phyloP scores from a whole-genome alignment of 1,284 basidiomycete genomes.

The Chalciporus sp. region DNA sequence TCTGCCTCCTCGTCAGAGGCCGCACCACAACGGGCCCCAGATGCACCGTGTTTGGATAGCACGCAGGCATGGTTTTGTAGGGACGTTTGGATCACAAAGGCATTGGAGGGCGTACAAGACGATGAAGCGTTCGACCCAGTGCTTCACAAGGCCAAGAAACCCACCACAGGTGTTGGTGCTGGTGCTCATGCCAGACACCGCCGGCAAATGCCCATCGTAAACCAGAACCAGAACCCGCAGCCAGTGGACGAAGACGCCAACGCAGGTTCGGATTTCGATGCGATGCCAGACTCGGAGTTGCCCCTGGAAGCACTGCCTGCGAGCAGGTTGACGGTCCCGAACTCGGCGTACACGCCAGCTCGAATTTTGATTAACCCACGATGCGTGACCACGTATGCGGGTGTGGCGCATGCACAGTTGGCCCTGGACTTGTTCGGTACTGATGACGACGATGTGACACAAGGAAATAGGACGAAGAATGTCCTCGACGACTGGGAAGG shows the following conservation, averaged over 20 bases:
- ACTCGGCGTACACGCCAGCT: conserved; percentile 83
- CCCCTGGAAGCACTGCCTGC: conserved; percentile 43
- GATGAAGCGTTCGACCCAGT: conserved; percentile 43
- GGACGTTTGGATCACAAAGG: conserved; percentile 88
- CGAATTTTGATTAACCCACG: conserved; percentile 92
- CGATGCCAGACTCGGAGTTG: conserved; percentile 72
- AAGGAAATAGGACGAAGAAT: conserved; percentile 65
- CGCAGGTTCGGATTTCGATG: conserved; percentile 86
- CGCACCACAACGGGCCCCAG: conserved; percentile 62
- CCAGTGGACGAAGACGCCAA: conserved; percentile 71
- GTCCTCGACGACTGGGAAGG: conserved; percentile 91
- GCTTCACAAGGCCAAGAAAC: conserved; percentile 32
- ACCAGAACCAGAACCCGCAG: conserved; percentile 16
- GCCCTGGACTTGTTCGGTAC: conserved; percentile 87
- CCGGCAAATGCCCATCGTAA: conserved; percentile 25
- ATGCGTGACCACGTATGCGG: conserved; percentile 95
- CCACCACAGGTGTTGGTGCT: conserved; percentile 34
- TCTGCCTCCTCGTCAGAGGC: conserved; percentile 58
- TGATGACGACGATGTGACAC: conserved; percentile 58
- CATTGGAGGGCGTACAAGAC: conserved; percentile 69
- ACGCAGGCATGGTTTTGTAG: conserved; percentile 95
- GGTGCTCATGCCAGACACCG: conserved; percentile 28
- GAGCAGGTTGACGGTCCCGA: conserved; percentile 72
- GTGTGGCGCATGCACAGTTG: conserved; percentile 90
- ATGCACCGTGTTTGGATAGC: conserved; percentile 89